A percentile compares a stretch with the other conserved stretches of the same genome.
Conservation (phyloP, 352 stramenopile genomes). For the Phytophthora idaei region DNA sequence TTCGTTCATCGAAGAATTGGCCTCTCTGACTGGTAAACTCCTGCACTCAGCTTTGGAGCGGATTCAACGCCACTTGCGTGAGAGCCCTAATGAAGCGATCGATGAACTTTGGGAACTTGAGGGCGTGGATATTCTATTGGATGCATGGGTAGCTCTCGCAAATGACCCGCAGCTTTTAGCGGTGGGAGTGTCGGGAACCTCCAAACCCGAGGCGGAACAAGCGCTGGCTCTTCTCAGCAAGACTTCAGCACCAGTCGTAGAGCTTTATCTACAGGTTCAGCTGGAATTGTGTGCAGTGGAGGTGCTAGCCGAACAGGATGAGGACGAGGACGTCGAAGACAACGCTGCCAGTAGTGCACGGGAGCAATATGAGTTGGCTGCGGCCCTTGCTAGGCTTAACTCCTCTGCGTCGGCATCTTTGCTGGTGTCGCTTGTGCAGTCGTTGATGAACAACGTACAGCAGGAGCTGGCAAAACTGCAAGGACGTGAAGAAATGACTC, state of each 20-base stretch:
- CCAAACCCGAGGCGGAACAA: constrained; percentile 38
- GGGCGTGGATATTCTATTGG: constrained; percentile 77
- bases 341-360: constrained; percentile 61
- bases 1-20: constrained; percentile 71
- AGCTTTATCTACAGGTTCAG: constrained; percentile 80
- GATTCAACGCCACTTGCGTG: constrained; percentile 59
- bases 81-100: constrained; percentile 50
- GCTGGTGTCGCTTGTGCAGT: constrained; percentile 67
- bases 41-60: constrained; percentile 69
- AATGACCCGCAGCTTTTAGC: constrained; percentile 64
- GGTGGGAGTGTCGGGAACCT: constrained; percentile 21
- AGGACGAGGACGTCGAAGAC: constrained; percentile 88
- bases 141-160: constrained; percentile 80
- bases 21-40: constrained; percentile 71
- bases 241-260: constrained; percentile 64
- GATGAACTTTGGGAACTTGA: constrained; percentile 88
- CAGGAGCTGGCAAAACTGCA: constrained; percentile 47
- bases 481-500: constrained; percentile 59
- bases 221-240: constrained; percentile 55
- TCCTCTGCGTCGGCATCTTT: constrained; percentile 53
- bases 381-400: constrained; percentile 74
- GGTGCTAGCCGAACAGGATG: constrained; percentile 69
- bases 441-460: constrained; percentile 54
- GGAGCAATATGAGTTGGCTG: constrained; percentile 78
- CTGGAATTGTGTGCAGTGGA: constrained; percentile 74